Base-by-base conservation (phyloP, 2,329 filamentous ascomycete genomes). In the Mycocentrospora acerina region DNA sequence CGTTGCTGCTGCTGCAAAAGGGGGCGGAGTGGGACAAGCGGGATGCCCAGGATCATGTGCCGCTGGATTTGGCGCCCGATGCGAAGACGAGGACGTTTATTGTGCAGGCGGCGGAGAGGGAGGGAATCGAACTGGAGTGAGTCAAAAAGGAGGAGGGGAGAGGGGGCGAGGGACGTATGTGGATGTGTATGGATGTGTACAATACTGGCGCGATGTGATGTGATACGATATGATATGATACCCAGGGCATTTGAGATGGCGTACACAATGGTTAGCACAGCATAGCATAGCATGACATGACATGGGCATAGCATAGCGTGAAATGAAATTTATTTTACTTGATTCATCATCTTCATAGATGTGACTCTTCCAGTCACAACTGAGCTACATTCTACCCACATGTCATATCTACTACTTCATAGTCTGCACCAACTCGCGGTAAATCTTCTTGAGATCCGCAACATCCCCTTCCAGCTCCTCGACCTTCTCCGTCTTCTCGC, bases 401-500 rank as follows among this genome's bases (percentile, higher is more conserved):
- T 4, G 24, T 18, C 19, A 24, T 6, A 22, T 6, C 19, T 24
- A 86, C 69, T 82, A 85, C 61, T 90, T 81, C 41, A 88, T 91
- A 61, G 84, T 82, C 71, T 95, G 88, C 32, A 95, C 86, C 66
- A 98, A 71, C 63, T 97, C 91, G 51, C 89, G 82, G 72, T 97
- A 97, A 78, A 98, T 95, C 60, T 84, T 85, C 75, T 98, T 98
- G 65, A 98, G 77, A 73, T 98, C 93, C 51, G 83, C 76, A 36
- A 98, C 86, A 74, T 97, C 93, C 10, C 86, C 85, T 66, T 78
- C 82, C 52, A 98, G 73, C 74, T 98, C 93, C 61, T 95, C 90
- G 2, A 95, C 90, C 60, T 86, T 74, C 74, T 98, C 93, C 67
- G 89, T 95, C 79, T 95, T 95, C 78, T 98, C 93, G 2, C 93